Conservation (phyloP, 2,329 filamentous ascomycete genomes). For the Talaromyces sp. region DNA sequence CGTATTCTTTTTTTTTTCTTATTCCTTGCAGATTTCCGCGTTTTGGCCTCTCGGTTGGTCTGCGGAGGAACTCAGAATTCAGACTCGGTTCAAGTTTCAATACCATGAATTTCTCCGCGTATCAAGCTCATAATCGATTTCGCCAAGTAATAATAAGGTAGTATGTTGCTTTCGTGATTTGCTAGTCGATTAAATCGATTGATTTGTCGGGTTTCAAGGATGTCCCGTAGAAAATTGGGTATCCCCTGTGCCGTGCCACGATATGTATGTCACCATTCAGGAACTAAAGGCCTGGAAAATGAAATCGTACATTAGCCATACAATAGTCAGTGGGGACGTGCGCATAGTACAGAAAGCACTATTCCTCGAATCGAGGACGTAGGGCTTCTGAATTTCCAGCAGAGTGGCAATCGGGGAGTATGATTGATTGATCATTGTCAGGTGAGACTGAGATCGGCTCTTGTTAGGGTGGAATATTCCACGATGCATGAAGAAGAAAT, state of each 20-base stretch:
- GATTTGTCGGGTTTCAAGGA: background rate
- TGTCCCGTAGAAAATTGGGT: background rate
- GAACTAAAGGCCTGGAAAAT: background rate
- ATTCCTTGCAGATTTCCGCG: background rate
- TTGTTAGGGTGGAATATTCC: background rate
- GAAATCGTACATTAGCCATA: background rate
- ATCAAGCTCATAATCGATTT: background rate
- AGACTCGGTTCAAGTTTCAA: background rate
- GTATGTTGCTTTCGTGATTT: background rate
- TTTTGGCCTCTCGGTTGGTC: background rate
- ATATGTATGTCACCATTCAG: background rate
- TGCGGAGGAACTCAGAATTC: background rate
- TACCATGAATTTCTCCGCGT: background rate
- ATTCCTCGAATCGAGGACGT: background rate
- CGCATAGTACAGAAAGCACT: background rate
- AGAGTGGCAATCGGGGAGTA: background rate
- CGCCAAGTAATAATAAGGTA: background rate
- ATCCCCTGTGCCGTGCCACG: background rate
- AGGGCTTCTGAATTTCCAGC: background rate
- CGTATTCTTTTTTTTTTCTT: background rate
- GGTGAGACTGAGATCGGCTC: background rate
- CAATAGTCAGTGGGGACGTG: background rate
- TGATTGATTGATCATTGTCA: background rate
- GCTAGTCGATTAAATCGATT: background rate
- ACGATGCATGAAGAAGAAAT: background rate